Evolutionary conservation across 225 moss, liverwort and hornwort species (phyloP), one percentile per base, ranked within the genome.

Genomic region (Pseudisothecium myosuroides): DNA sequence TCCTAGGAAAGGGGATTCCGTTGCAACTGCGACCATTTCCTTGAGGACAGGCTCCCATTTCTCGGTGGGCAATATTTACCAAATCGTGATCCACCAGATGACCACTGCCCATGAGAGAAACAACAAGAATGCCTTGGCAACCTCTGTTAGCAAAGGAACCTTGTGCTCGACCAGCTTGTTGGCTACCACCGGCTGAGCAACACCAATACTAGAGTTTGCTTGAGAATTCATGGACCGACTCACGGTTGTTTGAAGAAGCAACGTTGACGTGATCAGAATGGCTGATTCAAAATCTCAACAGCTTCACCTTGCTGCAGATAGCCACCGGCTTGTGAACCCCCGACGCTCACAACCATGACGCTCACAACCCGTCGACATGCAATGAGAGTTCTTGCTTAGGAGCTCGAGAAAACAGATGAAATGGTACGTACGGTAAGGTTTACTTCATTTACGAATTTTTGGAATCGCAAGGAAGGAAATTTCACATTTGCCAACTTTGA

Each of bases 21-120:
- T 66, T 11, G 28, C 84, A 31, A 3, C 7, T 12, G 74, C 27
- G 26, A 67, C 52, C 11, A 7, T 7, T 11, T 14, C 77, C 83
- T 73, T 90, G 56, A 84, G 89, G 14, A 14, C 68, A n/a, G n/a
- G n/a, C 28, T 8, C 86, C 36, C 89, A 90, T 85, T 80, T 72
- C 20, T 22, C 10, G 37, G 71, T 89, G 24, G 92, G 92, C 43
- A 87, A 2, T 7, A 79, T 64, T 45, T 86, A 92, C 92, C 90
- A 93, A 61, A 93, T 74, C 29, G 85, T 59, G 55, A 92, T 45
- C 93, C 93, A 93, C 92, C 92, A 90, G 19, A 93, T 72, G 7
- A 87, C 49, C 14, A 90, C 26, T 49, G 72, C 89, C 89, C 93
- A 89, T 37, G 90, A 90, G 20, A 78, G 41, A 9, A 87, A 39